Conservation (phyloP, 176 grass and related monocot genomes). For the Aegilops longissima region DNA sequence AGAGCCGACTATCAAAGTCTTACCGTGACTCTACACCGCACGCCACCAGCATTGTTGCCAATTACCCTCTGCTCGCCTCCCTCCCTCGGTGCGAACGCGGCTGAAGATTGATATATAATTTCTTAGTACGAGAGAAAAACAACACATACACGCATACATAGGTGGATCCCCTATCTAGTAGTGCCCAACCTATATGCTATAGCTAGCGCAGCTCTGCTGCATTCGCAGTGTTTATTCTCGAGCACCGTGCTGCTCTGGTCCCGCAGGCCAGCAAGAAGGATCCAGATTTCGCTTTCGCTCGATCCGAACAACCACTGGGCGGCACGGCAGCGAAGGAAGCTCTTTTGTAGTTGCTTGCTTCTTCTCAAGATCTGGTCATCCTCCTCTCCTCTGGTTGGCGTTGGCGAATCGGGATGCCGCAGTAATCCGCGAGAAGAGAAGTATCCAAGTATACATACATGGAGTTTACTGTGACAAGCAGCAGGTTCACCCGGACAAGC, state of each 20-base stretch:
- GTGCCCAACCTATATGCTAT: constrained; percentile 9
- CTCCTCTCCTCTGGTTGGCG: background rate
- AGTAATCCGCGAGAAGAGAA: background rate
- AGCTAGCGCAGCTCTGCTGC: background rate
- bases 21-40: no score
- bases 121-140: background rate
- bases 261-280: background rate
- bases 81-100: background rate
- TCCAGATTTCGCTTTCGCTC: background rate
- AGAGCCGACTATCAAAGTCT: no score
- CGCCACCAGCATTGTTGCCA: background rate
- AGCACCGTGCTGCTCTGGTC: constrained; percentile 23
- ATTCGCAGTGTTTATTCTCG: constrained; percentile 31
- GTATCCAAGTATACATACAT: background rate
- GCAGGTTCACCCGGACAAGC: constrained; percentile 7
- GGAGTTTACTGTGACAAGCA: constrained; percentile 37
- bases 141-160: constrained; percentile 49
- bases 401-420: background rate
- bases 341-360: background rate
- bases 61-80: background rate
- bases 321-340: no score
- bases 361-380: background rate
- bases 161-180: constrained; percentile 43
- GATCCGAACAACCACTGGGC: background rate
- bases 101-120: constrained; percentile 26